Conservation (phyloP, 495 filamentous ascomycete genomes). For the Viridothelium virens region DNA sequence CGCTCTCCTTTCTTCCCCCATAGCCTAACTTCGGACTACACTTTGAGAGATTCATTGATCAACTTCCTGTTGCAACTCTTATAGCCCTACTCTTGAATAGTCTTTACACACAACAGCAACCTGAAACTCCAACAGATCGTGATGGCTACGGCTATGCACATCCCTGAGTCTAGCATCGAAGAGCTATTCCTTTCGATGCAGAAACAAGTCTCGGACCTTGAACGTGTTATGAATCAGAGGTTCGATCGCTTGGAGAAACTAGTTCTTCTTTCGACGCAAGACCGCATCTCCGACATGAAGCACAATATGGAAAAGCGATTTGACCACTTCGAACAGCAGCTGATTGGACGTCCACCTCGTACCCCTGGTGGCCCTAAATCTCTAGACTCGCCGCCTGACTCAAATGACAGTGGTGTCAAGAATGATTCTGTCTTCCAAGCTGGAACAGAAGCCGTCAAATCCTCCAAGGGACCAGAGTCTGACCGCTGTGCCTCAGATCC, state of each 20-base stretch:
- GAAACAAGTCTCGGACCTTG: not conserved
- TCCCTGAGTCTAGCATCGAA: not conserved
- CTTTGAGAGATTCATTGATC: not conserved
- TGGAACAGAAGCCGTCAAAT: not conserved
- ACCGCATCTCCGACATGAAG: not conserved
- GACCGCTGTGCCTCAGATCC: not conserved
- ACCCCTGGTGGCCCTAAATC: not conserved
- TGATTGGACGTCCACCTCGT: not conserved
- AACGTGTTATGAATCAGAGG: not conserved
- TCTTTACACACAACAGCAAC: not conserved
- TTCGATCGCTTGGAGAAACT: not conserved
- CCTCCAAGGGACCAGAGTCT: not conserved
- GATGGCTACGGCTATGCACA: not conserved
- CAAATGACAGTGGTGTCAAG: not conserved
- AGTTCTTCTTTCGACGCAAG: not conserved
- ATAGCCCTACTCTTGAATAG: not conserved
- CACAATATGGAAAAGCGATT: not conserved
- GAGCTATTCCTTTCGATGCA: conserved; percentile 2
- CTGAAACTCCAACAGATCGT: not conserved
- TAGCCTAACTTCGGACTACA: too few species aligned
- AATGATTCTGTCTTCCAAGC: not conserved
- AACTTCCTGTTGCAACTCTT: not conserved
- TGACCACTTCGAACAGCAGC: not conserved
- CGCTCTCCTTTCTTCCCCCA: too few species aligned
- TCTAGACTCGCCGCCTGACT: not conserved